Percentiles rank a stretch among this genome's conserved stretches.
Conservation (phyloP, 176 grass and related monocot genomes). For the Oryza australiensis region DNA sequence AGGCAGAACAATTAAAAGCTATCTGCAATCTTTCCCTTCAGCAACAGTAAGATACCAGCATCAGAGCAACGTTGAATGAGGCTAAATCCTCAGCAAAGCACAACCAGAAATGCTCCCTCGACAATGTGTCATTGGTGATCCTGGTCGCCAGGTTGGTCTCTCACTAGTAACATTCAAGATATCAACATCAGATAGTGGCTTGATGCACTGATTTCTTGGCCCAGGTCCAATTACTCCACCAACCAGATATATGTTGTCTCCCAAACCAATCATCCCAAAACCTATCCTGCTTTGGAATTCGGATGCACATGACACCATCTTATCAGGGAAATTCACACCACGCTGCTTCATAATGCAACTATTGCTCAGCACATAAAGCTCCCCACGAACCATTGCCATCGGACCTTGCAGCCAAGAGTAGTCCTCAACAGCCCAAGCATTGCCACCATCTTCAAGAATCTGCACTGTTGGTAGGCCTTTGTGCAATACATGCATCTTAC, state of each 20-base stretch:
- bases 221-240: constrained; percentile 95
- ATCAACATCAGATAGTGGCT: constrained; percentile 81
- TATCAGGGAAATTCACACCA: constrained; percentile 64
- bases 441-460: constrained; percentile 74
- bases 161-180: constrained; percentile 77
- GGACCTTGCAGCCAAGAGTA: constrained; percentile 90
- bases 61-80: not conserved
- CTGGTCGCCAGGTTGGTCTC: constrained; percentile 76
- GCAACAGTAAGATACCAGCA: not conserved
- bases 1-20: constrained; percentile 24
- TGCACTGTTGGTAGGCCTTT: constrained; percentile 86
- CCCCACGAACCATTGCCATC: constrained; percentile 78
- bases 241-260: constrained; percentile 76
- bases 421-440: constrained; percentile 75
- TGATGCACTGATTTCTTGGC: constrained; percentile 93
- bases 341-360: constrained; percentile 91
- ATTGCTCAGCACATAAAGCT: constrained; percentile 89
- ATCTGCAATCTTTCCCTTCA: constrained; percentile 22
- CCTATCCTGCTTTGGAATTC: constrained; percentile 93
- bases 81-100: constrained; percentile 81
- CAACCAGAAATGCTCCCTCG: constrained; percentile 83
- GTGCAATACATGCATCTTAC: constrained; percentile 91
- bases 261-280: constrained; percentile 87
- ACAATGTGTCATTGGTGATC: constrained; percentile 84
- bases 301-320: constrained; percentile 81